Base-by-base conservation (phyloP, 2,329 filamentous ascomycete species). In the Neofusicoccum laricinum region DNA sequence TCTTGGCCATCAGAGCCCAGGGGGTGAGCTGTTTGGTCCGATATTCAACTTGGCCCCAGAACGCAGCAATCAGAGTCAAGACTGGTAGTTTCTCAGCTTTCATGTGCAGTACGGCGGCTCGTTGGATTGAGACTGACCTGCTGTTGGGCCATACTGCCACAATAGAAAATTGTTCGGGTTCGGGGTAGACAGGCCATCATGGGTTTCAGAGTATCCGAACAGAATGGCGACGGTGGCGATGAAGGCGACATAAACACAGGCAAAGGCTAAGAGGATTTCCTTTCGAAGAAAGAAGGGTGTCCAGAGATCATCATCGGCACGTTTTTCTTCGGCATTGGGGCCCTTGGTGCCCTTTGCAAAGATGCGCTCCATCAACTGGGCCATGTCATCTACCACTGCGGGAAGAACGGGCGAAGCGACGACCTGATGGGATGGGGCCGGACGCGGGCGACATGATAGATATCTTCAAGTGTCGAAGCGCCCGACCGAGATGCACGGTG, bases 11-110 rank as follows among this genome's bases (percentile, higher is more conserved):
- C 19, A 38, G 2, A 6, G 46, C 45, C 64, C 64, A 66, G 2
- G 64, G 64, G 2, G 30, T 58, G 14, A 66, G 51, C 17, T 66
- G 64, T 19, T 64, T 53, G 6, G 64, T 59, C 6, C 64, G 21
- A 15, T 64, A 64, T 43, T 64, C 61, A 1, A 66, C 49, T 46
- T 50, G 49, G 17, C 30, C 43, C 64, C 64, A 66, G 14, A 58
- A 45, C 2, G 61, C 50, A 3, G 61, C 61, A 19, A 49, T 4
- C 1, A 66, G 7, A 3, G 46, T 43, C 6, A 66, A 50, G 14
- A 64, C 43, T 46, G 15, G 15, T 10, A 2, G 4, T 3, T 32
- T 8, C 8, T 38, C 50, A 38, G 32, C 43, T 46, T 10, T 21
- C n/a, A 4, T 17, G n/a, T 7, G 17, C 4, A 12, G 1, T 12